Base-by-base conservation (phyloP, 495 filamentous ascomycete species). In the Acidiella bohemica region DNA sequence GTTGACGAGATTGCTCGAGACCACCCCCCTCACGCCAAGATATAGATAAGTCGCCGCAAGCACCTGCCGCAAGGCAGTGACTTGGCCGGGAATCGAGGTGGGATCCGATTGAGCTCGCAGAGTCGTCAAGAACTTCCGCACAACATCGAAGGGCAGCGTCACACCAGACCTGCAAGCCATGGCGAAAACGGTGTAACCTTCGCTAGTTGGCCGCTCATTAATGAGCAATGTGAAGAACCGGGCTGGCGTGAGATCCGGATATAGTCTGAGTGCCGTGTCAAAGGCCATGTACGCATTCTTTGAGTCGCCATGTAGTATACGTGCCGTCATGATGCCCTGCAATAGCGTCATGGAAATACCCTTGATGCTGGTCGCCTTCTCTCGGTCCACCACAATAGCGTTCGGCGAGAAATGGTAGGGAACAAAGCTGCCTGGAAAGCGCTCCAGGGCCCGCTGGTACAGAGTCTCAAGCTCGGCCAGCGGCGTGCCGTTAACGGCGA, bases 311-410 rank as follows among this genome's bases (percentile, higher is more conserved):
- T 53, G 51, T 1, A 65, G 43, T 2, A 66, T 24, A 11, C 67
- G 57, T 1, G 67, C 67, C 4, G 61, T 67, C 24, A 65, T 36
- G 14, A 70, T 68, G 13, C 67, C 67, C 43, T 68, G 67, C 10
- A 70, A 50, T 2, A 70, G 51, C 7, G 56, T 52, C 19, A 65
- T 50, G 2, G 58, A 49, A 3, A 63, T 50, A 10, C 56, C 62
- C 11, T 42, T 51, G 14, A 59, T 51, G 0, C 33, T 51, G 14
- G 33, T 50, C 8, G 37, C 31, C 39, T 53, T 39, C 5, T 53
- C 42, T 3, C 54, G 48, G 37, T 65, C 57, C 8, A 45, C 32
- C 11, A 63, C 21, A 17, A 63, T 49, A 19, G 62, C 59, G 2
- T 61, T 42, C 5, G 58, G 62, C 8, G 60, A 57, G 1, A 65